phyloP scores from a whole-genome alignment of 371 early-diverging fungal species.

The Actinomucor elegans region DNA sequence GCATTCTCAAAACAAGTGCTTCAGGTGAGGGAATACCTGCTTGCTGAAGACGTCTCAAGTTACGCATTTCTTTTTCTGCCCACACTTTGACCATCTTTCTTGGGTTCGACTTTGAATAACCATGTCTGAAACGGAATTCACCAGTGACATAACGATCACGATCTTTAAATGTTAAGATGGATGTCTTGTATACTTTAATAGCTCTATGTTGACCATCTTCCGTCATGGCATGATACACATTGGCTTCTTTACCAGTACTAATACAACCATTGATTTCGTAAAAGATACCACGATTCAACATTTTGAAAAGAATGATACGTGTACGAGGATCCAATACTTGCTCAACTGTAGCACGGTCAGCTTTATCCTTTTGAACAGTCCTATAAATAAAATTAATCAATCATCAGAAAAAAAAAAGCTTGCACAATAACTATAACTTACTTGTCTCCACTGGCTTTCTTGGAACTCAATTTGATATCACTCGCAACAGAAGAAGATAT shows the following conservation, averaged over 20 bases:
- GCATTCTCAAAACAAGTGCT: constrained; percentile 92
- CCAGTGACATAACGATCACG: constrained; percentile 98
- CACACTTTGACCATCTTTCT: constrained; percentile 99
- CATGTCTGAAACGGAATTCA: constrained; percentile 96
- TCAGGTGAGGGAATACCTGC: constrained; percentile 96
- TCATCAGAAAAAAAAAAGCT: neutral
- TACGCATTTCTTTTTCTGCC: constrained; percentile 99
- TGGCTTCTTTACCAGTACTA: constrained; percentile 99
- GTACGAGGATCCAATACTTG: constrained; percentile 99
- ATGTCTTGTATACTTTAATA: constrained; percentile 99
- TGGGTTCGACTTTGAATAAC: constrained; percentile 95
- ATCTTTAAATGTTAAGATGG: constrained; percentile 97
- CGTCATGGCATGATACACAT: constrained; percentile 95
- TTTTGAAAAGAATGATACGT: constrained; percentile 94
- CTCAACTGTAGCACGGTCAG: constrained; percentile 97
- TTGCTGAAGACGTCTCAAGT: constrained; percentile 89
- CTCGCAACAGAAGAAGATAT: constrained; percentile 50
- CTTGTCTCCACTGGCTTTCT: constrained; percentile 82
- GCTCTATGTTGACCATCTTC: constrained; percentile 86
- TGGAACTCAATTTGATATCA: constrained; percentile 68
- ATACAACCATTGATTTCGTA: constrained; percentile 97
- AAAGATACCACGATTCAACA: constrained; percentile 89
- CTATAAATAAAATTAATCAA: constrained; percentile 4
- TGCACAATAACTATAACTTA: constrained; percentile 20
- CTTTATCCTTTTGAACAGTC: constrained; percentile 76